Conservation (phyloP, 2,329 filamentous ascomycete species). For the Chrysosporium keratinophilum region DNA sequence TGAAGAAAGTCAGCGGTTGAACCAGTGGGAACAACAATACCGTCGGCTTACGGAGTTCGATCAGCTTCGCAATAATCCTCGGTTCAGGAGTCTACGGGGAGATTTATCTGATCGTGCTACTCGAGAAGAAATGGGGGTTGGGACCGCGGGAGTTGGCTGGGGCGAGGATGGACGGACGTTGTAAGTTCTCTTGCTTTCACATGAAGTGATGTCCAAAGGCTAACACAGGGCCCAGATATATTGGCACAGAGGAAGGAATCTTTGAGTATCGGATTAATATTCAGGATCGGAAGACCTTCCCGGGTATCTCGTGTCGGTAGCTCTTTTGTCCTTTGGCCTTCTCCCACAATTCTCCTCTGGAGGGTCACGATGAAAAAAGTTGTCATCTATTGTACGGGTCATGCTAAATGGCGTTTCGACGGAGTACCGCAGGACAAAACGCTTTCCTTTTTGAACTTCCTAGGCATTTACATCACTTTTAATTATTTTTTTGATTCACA, state of each 20-base stretch:
- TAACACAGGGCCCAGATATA: constrained; percentile 29
- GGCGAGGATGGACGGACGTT: constrained; percentile 38
- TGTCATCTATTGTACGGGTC: not conserved
- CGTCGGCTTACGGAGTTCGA: constrained; percentile 27
- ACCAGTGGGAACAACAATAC: constrained; percentile 27
- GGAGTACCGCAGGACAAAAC: not conserved
- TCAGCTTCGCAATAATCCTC: constrained; percentile 29
- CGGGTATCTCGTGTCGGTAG: constrained; percentile 35
- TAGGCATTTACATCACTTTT: not conserved
- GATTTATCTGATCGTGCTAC: constrained; percentile 27
- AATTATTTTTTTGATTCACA: not conserved
- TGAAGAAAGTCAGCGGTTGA: constrained; percentile 26
- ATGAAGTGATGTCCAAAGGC: not conserved
- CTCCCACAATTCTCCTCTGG: not conserved
- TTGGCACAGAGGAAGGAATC: constrained; percentile 40
- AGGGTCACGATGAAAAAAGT: not conserved
- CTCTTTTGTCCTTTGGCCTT: not conserved
- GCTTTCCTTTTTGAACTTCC: not conserved
- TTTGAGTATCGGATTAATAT: constrained; percentile 40
- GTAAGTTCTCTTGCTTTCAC: constrained; percentile 28
- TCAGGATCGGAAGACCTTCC: constrained; percentile 40
- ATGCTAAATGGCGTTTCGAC: not conserved
- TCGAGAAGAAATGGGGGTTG: constrained; percentile 30
- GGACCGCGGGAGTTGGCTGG: constrained; percentile 41
- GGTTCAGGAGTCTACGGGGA: constrained; percentile 30